Evolutionary conservation across 768 basidiomycete genomes (phyloP).

Genomic region (Suillus discolor): DNA sequence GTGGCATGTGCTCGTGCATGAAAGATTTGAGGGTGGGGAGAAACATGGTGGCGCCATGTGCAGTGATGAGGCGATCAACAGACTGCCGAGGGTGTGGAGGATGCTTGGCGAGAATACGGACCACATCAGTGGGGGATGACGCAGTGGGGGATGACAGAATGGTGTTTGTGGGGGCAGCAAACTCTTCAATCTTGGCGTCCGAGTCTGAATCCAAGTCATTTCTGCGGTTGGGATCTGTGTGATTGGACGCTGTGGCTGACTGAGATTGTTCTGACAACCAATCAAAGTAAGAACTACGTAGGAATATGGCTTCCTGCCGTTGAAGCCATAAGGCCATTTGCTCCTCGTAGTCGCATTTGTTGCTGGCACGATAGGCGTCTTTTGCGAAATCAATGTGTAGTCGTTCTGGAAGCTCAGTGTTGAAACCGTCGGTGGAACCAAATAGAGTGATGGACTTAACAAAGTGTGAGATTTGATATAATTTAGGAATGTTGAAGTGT

Average conservation of each 20-base stretch:
- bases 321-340: neutral
- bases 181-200: neutral
- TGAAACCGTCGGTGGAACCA: slow-evolving; percentile 9
- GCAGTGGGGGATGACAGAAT: neutral
- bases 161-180: neutral
- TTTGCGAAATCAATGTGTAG: neutral
- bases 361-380: neutral
- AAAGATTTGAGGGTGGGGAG: slow-evolving; percentile 9
- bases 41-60: slow-evolving; percentile 11
- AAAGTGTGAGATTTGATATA: slow-evolving; percentile 36
- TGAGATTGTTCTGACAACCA: neutral
- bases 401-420: neutral
- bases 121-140: neutral
- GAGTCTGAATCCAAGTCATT: neutral
- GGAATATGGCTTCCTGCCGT: slow-evolving; percentile 1
- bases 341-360: neutral
- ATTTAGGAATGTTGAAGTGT: slow-evolving; percentile 42
- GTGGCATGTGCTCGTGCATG: neutral
- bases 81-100: slow-evolving; percentile 2
- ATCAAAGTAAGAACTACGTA: neutral
- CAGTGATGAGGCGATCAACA: neutral
- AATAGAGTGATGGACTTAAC: slow-evolving; percentile 22
- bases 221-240: neutral
- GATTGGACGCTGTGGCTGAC: neutral
- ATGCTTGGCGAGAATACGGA: slow-evolving; percentile 5